Evolutionary conservation across 129 eudicot genomes (phyloP).

Genomic region (Ambrosia artemisiifolia): DNA sequence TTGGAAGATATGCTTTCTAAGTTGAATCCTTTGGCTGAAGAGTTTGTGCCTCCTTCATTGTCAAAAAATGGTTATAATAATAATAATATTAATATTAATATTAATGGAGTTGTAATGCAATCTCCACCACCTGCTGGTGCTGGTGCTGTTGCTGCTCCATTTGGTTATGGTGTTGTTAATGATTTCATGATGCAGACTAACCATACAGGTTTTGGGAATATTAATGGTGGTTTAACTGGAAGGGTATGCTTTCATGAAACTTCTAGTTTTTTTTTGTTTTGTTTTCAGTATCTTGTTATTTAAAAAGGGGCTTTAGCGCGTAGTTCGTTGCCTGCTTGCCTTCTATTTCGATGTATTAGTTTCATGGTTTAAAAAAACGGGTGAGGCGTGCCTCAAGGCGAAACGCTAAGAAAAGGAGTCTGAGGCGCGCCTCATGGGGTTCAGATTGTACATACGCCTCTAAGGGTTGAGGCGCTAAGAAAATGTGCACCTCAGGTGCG

Average conservation of each 20-base stretch:
- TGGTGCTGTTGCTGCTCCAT: constrained; percentile 33
- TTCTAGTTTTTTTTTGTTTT: neutral
- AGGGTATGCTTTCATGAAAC: constrained; percentile 36
- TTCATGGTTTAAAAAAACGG: no score
- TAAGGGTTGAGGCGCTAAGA: no score
- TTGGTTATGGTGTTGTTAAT: constrained; percentile 40
- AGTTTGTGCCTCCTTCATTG: constrained; percentile 56
- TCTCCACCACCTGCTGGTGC: constrained; percentile 1
- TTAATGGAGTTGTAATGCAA: constrained; percentile 25
- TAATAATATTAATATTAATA: no score
- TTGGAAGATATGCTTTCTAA: constrained; percentile 65
- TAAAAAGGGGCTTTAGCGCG: no score
- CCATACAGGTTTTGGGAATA: constrained; percentile 23
- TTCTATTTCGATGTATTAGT: no score
- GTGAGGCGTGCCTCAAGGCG: no score
- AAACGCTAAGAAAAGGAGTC: no score
- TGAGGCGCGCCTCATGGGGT: no score
- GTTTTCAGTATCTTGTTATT: neutral
- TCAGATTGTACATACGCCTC: no score
- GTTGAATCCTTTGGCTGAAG: constrained; percentile 68
- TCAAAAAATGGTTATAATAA: neutral
- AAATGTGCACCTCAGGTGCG: no score
- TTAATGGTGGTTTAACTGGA: constrained; percentile 38
- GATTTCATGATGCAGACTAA: neutral
- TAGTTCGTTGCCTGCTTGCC: no score